Conservation (phyloP, 1,139 yeast genomes). For the Kurtzmaniella natalensis region DNA sequence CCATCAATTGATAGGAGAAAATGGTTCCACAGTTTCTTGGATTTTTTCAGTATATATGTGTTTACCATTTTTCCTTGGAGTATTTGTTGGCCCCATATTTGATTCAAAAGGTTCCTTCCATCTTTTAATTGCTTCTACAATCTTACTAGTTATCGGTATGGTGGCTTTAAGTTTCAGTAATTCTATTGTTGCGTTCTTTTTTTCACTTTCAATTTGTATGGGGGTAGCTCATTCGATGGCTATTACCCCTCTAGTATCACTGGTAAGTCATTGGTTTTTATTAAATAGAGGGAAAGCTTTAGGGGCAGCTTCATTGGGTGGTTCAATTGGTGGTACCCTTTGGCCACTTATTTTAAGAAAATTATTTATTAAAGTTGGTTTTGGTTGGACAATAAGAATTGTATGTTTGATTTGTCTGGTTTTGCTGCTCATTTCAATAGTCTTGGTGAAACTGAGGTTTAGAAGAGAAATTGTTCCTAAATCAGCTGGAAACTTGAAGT, state of each 20-base stretch:
- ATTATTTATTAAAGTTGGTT: conserved; percentile 27
- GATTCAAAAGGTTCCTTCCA: conserved; percentile 33
- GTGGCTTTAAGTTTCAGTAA: conserved; percentile 25
- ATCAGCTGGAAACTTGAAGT: too few relatives aligned
- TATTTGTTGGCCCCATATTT: conserved; percentile 34
- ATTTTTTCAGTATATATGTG: conserved; percentile 34
- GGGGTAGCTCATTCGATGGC: conserved; percentile 33
- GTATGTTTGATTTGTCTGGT: conserved; percentile 29
- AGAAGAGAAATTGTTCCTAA: too few relatives aligned
- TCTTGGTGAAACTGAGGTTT: conserved; percentile 3
- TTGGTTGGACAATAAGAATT: conserved; percentile 32
- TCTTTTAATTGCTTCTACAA: too few relatives aligned
- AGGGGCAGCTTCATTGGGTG: conserved; percentile 36
- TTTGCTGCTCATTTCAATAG: conserved; percentile 18
- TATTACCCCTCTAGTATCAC: conserved; percentile 35
- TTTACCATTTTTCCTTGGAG: conserved; percentile 27
- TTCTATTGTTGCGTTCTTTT: conserved; percentile 29
- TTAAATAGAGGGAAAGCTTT: conserved; percentile 30
- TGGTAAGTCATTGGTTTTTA: conserved; percentile 36
- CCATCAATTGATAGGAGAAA: conserved; percentile 24
- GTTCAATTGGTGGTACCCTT: conserved; percentile 35
- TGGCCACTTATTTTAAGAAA: conserved; percentile 31
- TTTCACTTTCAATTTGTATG: conserved; percentile 29
- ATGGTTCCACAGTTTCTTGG: conserved; percentile 23
- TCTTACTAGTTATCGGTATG: conserved; percentile 23